Evolutionary conservation across 768 basidiomycete genomes (phyloP).

Genomic region (Pisolithus tinctorius): DNA sequence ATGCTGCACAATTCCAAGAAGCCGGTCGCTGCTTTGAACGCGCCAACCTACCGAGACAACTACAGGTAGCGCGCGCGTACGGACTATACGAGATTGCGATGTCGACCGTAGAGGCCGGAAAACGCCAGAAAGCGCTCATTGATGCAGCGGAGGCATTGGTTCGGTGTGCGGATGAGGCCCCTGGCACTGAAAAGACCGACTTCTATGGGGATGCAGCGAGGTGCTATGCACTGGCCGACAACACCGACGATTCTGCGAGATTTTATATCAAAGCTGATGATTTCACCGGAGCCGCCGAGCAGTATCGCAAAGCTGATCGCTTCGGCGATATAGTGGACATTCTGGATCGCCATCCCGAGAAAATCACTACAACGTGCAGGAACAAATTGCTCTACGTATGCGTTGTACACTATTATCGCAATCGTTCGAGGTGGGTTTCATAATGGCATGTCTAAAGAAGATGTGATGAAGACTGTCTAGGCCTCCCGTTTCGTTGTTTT

Average conservation of each 20-base stretch:
- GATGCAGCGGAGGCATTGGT: constrained; percentile 46
- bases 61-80: constrained; percentile 44
- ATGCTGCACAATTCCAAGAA: constrained; percentile 35
- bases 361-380: neutral
- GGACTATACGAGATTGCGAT: constrained; percentile 46
- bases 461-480: constrained; percentile 24
- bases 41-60: constrained; percentile 38
- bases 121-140: constrained; percentile 31
- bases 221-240: constrained; percentile 37
- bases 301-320: constrained; percentile 39
- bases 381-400: neutral
- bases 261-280: constrained; percentile 36
- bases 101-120: constrained; percentile 19
- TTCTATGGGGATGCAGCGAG: constrained; percentile 42
- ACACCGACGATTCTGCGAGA: constrained; percentile 37
- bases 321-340: constrained; percentile 51
- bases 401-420: neutral
- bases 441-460: too few species aligned
- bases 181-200: constrained; percentile 20
- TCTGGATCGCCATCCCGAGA: neutral
- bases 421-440: neutral
- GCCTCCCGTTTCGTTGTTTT: constrained; percentile 42
- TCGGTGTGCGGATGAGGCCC: constrained; percentile 30
- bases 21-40: constrained; percentile 49
- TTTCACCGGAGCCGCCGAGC: constrained; percentile 36